Percentiles rank a stretch among this genome's conserved stretches.
phyloP scores from a whole-genome alignment of 805 yeast genomes.

The Saccharomycodes ludwigii region DNA sequence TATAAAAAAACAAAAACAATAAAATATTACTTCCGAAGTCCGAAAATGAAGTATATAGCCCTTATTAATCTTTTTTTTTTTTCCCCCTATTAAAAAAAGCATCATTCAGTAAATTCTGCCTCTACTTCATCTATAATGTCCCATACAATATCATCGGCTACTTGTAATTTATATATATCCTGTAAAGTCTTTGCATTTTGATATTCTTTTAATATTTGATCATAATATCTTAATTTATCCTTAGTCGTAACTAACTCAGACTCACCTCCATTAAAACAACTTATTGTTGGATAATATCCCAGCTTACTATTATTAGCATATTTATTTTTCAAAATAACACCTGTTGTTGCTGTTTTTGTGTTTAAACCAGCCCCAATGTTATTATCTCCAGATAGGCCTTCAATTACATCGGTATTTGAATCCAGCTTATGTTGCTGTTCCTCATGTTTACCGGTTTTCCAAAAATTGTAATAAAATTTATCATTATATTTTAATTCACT shows the following conservation, averaged over 20 bases:
- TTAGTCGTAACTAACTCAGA: slow-evolving; percentile 60
- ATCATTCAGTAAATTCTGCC: slow-evolving; percentile 39
- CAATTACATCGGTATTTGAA: slow-evolving; percentile 1
- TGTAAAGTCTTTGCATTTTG: slow-evolving; percentile 32
- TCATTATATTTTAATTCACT: slow-evolving; percentile 39
- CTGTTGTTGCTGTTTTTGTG: slow-evolving; percentile 25
- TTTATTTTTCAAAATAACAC: slow-evolving; percentile 20
- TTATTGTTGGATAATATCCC: slow-evolving; percentile 87
- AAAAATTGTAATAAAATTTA: slow-evolving; percentile 20
- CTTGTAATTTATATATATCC: slow-evolving; percentile 51
- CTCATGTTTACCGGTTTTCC: slow-evolving; percentile 16
- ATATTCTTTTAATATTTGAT: slow-evolving; percentile 9
- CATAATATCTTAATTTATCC: slow-evolving; percentile 34
- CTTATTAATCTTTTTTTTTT: no score
- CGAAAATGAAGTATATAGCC: no score
- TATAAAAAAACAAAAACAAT: no score
- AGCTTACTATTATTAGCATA: slow-evolving; percentile 66
- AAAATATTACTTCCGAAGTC: no score
- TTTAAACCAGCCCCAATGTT: slow-evolving; percentile 9
- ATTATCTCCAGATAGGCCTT: slow-evolving; percentile 2
- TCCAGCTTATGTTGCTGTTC: neutral
- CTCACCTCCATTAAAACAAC: slow-evolving; percentile 68
- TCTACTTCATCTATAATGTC: slow-evolving; percentile 81
- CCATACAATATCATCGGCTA: slow-evolving; percentile 72
- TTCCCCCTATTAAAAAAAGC: no score